Conservation (phyloP, 2,329 filamentous ascomycete genomes). For the Graphilbum sp. region DNA sequence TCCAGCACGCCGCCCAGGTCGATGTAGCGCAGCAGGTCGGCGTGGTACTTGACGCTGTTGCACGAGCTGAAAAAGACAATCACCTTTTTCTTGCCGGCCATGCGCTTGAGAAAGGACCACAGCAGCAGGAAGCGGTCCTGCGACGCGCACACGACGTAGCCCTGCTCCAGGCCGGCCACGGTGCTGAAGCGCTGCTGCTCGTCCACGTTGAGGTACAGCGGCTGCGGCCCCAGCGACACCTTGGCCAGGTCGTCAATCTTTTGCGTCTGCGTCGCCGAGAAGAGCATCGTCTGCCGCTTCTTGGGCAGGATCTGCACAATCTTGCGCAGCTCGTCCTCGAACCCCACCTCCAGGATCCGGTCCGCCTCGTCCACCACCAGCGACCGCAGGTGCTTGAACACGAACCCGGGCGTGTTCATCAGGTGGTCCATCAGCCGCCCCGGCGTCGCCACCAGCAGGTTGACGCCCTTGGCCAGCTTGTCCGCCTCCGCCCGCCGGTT, state of each 20-base stretch:
- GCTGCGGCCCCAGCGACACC: conserved; percentile 80
- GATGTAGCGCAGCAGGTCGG: conserved; percentile 93
- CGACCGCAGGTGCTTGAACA: conserved; percentile 83
- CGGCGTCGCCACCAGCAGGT: conserved; percentile 85
- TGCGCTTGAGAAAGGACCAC: conserved; percentile 85
- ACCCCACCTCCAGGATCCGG: conserved; percentile 89
- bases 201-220: conserved; percentile 94
- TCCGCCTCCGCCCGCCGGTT: conserved; percentile 83
- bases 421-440: conserved; percentile 87
- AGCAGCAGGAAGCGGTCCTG: conserved; percentile 88
- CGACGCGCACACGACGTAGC: conserved; percentile 84
- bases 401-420: conserved; percentile 76
- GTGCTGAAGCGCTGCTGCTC: conserved; percentile 64
- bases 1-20: conserved; percentile 61
- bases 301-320: conserved; percentile 89
- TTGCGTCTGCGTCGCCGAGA: conserved; percentile 94
- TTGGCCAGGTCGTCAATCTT: conserved; percentile 95
- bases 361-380: conserved; percentile 95
- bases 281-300: conserved; percentile 90
- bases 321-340: conserved; percentile 95
- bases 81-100: conserved; percentile 92
- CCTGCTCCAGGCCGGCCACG: conserved; percentile 86
- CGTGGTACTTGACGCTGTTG: conserved; percentile 89
- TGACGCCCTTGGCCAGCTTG: conserved; percentile 88
- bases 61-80: conserved; percentile 94